phyloP scores from a whole-genome alignment of 2,329 filamentous ascomycete genomes.

The Cordyceps pruinosa region DNA sequence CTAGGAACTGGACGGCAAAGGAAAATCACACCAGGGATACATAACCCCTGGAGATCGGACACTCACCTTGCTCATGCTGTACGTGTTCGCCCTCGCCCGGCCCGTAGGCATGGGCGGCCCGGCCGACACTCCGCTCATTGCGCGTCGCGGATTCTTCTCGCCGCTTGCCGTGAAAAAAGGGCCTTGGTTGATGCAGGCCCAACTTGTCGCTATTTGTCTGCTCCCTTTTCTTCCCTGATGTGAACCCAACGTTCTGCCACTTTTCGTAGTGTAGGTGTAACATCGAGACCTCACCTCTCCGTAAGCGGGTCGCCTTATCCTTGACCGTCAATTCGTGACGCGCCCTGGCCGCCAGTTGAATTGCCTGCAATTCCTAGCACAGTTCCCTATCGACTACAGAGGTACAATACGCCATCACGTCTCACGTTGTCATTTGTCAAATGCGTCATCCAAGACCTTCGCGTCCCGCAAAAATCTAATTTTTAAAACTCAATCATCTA shows the following conservation, averaged over 20 bases:
- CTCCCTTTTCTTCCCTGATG: not conserved
- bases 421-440: not conserved
- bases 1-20: not conserved
- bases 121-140: slow-evolving; percentile 31
- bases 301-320: slow-evolving; percentile 8
- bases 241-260: not conserved
- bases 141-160: slow-evolving; percentile 2
- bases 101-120: slow-evolving; percentile 27
- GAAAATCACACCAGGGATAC: not conserved
- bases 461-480: not conserved
- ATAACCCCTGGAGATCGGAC: slow-evolving; percentile 1
- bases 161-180: not conserved
- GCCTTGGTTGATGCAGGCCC: not conserved
- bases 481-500: slow-evolving; percentile 12
- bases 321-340: not conserved
- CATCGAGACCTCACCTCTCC: not conserved
- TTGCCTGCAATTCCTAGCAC: not conserved
- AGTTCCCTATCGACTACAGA: not conserved
- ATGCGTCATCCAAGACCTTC: not conserved
- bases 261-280: slow-evolving; percentile 1
- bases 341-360: not conserved
- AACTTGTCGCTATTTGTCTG: not conserved
- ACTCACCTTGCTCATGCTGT: slow-evolving; percentile 36
- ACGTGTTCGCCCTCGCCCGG: slow-evolving; percentile 31
- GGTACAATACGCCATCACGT: too few species aligned